These are phyloP conservation scores for Trifolium fragiferum DNA, from an alignment of 306 rosid genomes.

Conservation along the genomic window DNA sequence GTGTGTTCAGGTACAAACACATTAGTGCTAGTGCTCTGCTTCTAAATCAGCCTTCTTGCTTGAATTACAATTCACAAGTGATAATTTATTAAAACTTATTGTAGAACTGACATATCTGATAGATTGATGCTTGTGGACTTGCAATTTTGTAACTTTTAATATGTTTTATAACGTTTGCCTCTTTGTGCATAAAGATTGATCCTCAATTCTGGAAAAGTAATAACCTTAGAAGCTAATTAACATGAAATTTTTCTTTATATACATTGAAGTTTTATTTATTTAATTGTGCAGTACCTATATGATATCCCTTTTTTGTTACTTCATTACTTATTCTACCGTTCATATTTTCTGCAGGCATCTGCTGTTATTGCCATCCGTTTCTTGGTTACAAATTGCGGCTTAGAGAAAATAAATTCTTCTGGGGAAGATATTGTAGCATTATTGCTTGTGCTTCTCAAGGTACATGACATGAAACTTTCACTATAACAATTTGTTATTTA, in stretches of 20 bases:
- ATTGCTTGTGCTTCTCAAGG: constrained; percentile 35
- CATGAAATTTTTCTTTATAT: constrained; percentile 1
- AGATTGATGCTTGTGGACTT: too few relatives aligned
- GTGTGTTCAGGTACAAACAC: too few relatives aligned
- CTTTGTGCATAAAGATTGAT: neutral
- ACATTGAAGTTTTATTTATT: neutral
- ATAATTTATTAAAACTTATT: too few relatives aligned
- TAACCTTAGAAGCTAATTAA: constrained; percentile 5
- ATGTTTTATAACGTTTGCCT: neutral
- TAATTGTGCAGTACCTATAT: neutral
- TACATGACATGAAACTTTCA: constrained; percentile 25
- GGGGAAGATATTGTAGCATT: neutral
- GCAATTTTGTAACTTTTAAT: too few relatives aligned
- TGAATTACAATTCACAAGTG: too few relatives aligned
- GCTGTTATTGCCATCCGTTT: neutral
- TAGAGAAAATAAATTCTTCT: neutral
- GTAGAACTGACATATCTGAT: too few relatives aligned
- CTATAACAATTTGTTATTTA: neutral
- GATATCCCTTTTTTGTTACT: neutral
- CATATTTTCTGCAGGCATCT: constrained; percentile 11
- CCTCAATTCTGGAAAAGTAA: constrained; percentile 2
- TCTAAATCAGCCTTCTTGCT: too few relatives aligned
- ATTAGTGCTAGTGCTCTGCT: too few relatives aligned
- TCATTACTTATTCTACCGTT: constrained; percentile 12
- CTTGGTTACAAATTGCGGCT: constrained; percentile 17